Conservation (phyloP, 1,284 basidiomycete species). For the Pulveroboletus sp. region DNA sequence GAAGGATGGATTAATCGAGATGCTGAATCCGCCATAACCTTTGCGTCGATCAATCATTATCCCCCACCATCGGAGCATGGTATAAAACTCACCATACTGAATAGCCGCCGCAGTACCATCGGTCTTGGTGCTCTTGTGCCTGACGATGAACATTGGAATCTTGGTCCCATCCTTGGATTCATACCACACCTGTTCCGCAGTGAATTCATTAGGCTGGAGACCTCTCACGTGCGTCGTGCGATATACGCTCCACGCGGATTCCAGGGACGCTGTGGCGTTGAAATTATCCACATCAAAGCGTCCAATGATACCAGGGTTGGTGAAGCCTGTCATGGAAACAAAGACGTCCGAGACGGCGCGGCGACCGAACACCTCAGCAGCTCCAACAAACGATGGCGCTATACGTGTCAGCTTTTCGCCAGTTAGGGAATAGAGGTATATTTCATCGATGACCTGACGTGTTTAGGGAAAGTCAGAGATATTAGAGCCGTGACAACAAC, state of each 20-base stretch:
- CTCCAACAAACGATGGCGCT: constrained; percentile 71
- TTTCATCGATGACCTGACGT: constrained; percentile 74
- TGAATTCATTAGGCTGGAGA: constrained; percentile 71
- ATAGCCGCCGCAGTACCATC: constrained; percentile 80
- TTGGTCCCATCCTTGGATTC: constrained; percentile 78
- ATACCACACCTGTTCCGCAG: constrained; percentile 78
- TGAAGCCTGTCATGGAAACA: constrained; percentile 69
- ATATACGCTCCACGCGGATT: constrained; percentile 60
- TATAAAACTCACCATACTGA: constrained; percentile 63
- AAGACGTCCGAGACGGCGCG: constrained; percentile 70
- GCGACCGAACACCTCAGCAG: constrained; percentile 55
- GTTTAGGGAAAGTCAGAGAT: constrained; percentile 16
- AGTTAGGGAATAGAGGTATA: constrained; percentile 70
- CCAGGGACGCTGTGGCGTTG: constrained; percentile 39
- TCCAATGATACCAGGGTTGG: constrained; percentile 69
- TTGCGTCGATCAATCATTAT: not conserved
- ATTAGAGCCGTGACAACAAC: not conserved
- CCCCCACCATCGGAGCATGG: not conserved
- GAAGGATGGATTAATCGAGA: constrained; percentile 74
- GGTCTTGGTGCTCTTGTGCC: constrained; percentile 67
- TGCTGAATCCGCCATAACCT: constrained; percentile 81
- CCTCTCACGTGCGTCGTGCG: constrained; percentile 65
- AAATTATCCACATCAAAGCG: constrained; percentile 57
- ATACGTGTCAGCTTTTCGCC: constrained; percentile 63
- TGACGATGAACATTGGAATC: constrained; percentile 86